Base-by-base conservation (phyloP, 495 filamentous ascomycete genomes). In the Annulohypoxylon bovei region DNA sequence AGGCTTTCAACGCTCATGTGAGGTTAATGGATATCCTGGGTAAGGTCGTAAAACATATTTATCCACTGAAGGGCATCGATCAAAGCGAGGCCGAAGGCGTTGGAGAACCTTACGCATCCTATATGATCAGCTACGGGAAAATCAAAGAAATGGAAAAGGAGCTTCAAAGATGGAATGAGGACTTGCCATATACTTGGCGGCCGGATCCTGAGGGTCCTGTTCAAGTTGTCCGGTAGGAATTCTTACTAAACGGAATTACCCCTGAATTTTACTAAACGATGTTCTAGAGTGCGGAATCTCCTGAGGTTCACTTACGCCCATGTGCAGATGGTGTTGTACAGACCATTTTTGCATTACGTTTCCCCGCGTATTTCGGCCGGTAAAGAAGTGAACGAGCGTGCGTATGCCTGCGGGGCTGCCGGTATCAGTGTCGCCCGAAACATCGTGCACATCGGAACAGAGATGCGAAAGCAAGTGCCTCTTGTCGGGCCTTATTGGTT, bases 401-500 rank as follows among this genome's bases (percentile, higher is more conserved):
- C 92, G 12, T 98, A 95, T 77, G 92, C 91, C 30, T 98, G 95
- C 75, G 95, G 93, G 6, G 91, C 93, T n/a, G 92, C 93, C 3
- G 95, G 93, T 64, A 91, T 99, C 57, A 92, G 89, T 71, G 93
- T 97, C 1, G 94, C 94, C 18, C 88, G 95, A 25, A 98, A 97
- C 73, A 95, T 99, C 61, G 88, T 98, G 33, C 95, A 97, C 77
- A 95, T 97, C 63, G 92, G 91, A 2, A 88, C 88, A 27, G 91
- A 95, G 68, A 98, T 98, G 88, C 93, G 94, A 66, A 91, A 89
- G 73, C 86, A 89, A 68, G 90, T 89, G 0, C 83, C 96, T 9
- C 85, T 99, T 22, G 91, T 92, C 71, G 95, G 95, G 0, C 92
- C 94, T 0, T 97, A 94, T 80, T 99, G 95, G 95, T 98, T 97